These are phyloP conservation scores for Termitomyces heimii DNA, from an alignment of 768 basidiomycete genomes.

Conservation along the genomic window DNA sequence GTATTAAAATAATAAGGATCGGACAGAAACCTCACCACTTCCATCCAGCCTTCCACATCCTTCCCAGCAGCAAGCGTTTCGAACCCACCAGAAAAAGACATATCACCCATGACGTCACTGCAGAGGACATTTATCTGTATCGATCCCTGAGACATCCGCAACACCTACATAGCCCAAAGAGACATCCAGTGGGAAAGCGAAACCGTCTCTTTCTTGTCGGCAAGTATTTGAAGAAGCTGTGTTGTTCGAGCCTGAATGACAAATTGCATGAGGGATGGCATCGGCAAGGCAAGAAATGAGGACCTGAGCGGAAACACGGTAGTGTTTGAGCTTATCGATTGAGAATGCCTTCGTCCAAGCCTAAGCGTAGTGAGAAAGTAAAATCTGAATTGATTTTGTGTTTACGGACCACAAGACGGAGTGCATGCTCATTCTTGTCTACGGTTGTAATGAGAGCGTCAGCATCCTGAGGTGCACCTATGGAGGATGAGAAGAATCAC, in stretches of 20 bases:
- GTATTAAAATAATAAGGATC: neutral
- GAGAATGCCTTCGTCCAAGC: neutral
- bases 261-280: neutral
- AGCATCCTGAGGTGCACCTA: constrained; percentile 10
- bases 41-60: constrained; percentile 20
- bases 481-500: neutral
- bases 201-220: neutral
- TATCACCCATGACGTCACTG: constrained; percentile 22
- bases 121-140: neutral
- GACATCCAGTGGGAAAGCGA: constrained; percentile 16
- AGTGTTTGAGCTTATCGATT: neutral
- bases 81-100: constrained; percentile 20
- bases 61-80: constrained; percentile 17
- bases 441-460: constrained; percentile 16
- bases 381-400: neutral
- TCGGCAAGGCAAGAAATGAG: neutral
- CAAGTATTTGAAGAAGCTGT: neutral
- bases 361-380: neutral
- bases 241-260: neutral
- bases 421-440: constrained; percentile 10
- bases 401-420: constrained; percentile 8
- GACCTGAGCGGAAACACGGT: neutral
- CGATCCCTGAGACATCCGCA: neutral
- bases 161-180: constrained; percentile 7
- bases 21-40: constrained; percentile 10